phyloP scores from a whole-genome alignment of 2,329 filamentous ascomycete species.

The Ophiocordyceps camponoti-floridani region DNA sequence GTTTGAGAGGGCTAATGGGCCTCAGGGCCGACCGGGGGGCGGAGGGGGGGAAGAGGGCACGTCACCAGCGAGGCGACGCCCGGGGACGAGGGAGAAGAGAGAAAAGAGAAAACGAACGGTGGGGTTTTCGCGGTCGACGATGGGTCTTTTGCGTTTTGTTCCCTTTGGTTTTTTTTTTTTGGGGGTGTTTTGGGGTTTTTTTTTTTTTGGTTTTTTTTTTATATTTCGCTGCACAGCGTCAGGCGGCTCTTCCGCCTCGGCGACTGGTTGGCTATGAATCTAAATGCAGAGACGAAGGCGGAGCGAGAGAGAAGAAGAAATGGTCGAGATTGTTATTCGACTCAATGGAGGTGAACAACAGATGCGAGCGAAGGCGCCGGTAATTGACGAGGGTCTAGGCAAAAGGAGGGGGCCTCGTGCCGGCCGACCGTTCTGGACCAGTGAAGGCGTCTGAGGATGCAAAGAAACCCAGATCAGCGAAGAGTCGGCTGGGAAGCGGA shows the following conservation, averaged over 20 bases:
- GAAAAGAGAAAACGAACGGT: no score
- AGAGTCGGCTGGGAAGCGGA: slow-evolving; percentile 17
- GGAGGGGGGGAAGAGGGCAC: background rate
- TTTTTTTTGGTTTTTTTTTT: no score
- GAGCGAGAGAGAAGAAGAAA: background rate
- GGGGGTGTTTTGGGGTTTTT: background rate
- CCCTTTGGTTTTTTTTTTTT: no score
- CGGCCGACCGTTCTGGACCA: slow-evolving; percentile 31
- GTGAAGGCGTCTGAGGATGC: slow-evolving; percentile 40
- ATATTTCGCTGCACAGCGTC: no score
- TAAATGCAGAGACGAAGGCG: background rate
- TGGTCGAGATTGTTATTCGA: no score
- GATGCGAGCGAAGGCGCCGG: background rate
- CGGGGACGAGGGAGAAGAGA: background rate
- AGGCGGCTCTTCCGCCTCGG: no score
- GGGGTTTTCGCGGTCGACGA: background rate
- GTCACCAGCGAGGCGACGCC: background rate
- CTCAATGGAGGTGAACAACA: no score
- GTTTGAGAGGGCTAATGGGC: slow-evolving; percentile 7
- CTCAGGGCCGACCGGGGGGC: background rate
- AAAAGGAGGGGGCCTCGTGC: slow-evolving; percentile 6
- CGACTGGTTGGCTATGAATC: background rate
- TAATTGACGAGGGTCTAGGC: background rate
- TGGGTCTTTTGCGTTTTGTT: background rate
- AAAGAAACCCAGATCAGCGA: slow-evolving; percentile 16